Base-by-base conservation (phyloP, 2,329 filamentous ascomycete species). In the Parafenestella ontariensis region DNA sequence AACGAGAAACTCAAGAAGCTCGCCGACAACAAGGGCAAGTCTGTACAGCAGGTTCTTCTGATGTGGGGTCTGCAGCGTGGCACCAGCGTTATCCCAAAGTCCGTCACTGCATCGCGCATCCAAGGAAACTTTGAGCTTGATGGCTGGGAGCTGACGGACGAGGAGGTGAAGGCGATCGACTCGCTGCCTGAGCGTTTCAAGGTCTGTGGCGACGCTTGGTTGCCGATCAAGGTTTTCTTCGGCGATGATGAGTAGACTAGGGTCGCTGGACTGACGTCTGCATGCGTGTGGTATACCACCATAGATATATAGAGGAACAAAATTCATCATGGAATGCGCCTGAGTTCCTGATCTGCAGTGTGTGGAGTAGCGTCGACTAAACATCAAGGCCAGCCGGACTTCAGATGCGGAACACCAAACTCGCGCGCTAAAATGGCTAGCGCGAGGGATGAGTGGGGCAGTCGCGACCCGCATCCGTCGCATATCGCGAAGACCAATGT, bases 21-120 rank as follows among this genome's bases (percentile, higher is more conserved):
- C 46, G 89, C 89, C 28, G 78, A 87, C 44, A 64, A 56, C 53
- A 89, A 90, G 79, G 84, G 84, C 71, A 87, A 87, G 80, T 87
- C 87, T 13, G 81, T 85, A 9, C 88, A 92, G 80, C 89, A 96
- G 82, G 85, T 92, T 47, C 79, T 95, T 67, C 79, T 96, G 60
- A 81, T 87, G 67, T 96, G 91, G 91, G 91, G 91, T 61, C 79
- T 96, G 50, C 86, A 90, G 74, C 87, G 92, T 72, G 91, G 89
- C 54, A 91, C 88, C 81, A 89, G 86, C 62, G 91, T 96, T 47
- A 92, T 96, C 68, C 91, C 91, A 68, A 96, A 96, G 84, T 89
- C 85, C 47, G 89, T 93, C 54, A 92, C 85, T 62, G 84, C 87
- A 63, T 81, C 81, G 48, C 85, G 91, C 37, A 92, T 96, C 69